Conservation (phyloP, 306 rosid species). For the Dryas octopetala region DNA sequence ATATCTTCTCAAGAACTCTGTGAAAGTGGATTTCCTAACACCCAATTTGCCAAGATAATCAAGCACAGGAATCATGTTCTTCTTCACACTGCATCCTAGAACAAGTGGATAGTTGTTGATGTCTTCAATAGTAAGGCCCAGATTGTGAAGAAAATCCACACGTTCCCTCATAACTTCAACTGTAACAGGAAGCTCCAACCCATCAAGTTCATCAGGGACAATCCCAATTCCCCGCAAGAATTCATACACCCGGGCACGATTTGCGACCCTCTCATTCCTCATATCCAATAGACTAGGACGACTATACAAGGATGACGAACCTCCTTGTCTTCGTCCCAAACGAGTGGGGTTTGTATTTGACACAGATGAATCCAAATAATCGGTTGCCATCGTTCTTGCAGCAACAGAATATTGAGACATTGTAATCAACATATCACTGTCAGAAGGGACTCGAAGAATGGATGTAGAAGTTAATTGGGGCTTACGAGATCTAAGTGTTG, state of each 20-base stretch:
- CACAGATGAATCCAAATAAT: slow-evolving; percentile 33
- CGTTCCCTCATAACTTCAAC: slow-evolving; percentile 94
- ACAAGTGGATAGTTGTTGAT: slow-evolving; percentile 92
- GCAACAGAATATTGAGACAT: slow-evolving; percentile 51
- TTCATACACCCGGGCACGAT: slow-evolving; percentile 68
- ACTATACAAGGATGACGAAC: slow-evolving; percentile 53
- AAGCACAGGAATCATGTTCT: slow-evolving; percentile 97
- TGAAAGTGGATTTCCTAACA: slow-evolving; percentile 77
- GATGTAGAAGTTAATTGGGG: slow-evolving; percentile 45
- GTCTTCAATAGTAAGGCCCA: slow-evolving; percentile 84
- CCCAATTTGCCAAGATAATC: slow-evolving; percentile 96
- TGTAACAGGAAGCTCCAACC: slow-evolving; percentile 93
- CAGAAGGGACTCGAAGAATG: slow-evolving; percentile 38
- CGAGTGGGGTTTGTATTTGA: slow-evolving; percentile 33
- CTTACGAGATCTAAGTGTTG: slow-evolving; percentile 45
- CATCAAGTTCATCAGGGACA: slow-evolving; percentile 97
- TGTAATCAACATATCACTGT: slow-evolving; percentile 43
- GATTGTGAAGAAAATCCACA: slow-evolving; percentile 76
- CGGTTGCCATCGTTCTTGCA: slow-evolving; percentile 41
- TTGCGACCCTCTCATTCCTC: slow-evolving; percentile 59
- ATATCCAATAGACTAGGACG: slow-evolving; percentile 84
- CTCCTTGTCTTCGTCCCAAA: slow-evolving; percentile 42
- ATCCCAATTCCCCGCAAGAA: slow-evolving; percentile 75
- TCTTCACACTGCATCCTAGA: slow-evolving; percentile 96
- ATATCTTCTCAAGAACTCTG: slow-evolving; percentile 77